Evolutionary conservation across 2,329 filamentous ascomycete species (phyloP), one percentile per base, ranked within the genome.

Genomic region (Lasiodiplodia hormozganensis): DNA sequence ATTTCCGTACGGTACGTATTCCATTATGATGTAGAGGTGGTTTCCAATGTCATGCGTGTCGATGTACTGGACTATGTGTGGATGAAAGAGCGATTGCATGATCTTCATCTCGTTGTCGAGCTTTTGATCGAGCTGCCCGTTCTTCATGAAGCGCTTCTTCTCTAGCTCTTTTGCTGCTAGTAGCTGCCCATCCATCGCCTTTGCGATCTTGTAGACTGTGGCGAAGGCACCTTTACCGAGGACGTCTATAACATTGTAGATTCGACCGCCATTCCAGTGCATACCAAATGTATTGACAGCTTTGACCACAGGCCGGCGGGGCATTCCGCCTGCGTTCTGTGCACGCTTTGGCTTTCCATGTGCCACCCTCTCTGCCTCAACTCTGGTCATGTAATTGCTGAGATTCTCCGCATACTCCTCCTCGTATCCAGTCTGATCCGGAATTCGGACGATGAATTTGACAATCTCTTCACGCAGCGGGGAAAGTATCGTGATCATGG

Each of bases 41-140:
- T 92, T 85, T 54, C 90, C 88, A 83, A 92, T 90, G 72, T 97
- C 94, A 72, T 96, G 87, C 75, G 96, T 92, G 74, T 97, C 94
- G 67, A 96, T 88, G 76, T 96, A 99, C 71, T 92, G 88, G 52
- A 99, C 95, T 73, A 99, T 94, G 74, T 98, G 95, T 2, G 89
- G 87, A 82, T 99, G 96, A 66, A 90, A 85, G 64, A 98, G 87
- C 66, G 85, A 87, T 74, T 91, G 89, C 93, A 99, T 98, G 74
- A 99, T 98, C 72, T 89, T 92, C 90, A 99, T 95, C 81, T 99
- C 96, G 74, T 96, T 97, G 76, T 97, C 93, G 16, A 98, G 91
- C 78, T 96, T 97, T 72, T 94, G 90, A 74, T 97, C 94, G 25
- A 97, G 81, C 23, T 94, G 85, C 2, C 94, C 94, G 73, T 97